Evolutionary conservation across 2,329 filamentous ascomycete genomes (phyloP).

Genomic region (Xylariaceae sp.): DNA sequence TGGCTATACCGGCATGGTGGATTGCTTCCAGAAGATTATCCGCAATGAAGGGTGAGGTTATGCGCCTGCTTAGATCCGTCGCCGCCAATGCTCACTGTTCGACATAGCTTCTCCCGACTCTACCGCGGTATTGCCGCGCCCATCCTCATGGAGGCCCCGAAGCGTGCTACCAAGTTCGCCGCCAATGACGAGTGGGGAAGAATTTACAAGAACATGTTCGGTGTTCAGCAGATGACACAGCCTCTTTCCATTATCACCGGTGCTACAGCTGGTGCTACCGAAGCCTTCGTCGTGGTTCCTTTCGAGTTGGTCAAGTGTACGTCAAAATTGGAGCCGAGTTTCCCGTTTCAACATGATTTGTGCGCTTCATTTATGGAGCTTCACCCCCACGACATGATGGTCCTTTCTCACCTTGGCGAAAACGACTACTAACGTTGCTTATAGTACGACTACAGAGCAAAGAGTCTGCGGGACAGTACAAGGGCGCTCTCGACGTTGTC

Average conservation of each 20-base stretch:
- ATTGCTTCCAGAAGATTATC: slow-evolving; percentile 97
- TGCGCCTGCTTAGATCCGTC: background rate
- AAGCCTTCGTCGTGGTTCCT: slow-evolving; percentile 93
- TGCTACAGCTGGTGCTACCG: slow-evolving; percentile 89
- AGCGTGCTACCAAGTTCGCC: slow-evolving; percentile 93
- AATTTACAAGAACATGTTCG: slow-evolving; percentile 85
- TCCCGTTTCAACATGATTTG: background rate
- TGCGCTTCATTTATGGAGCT: background rate
- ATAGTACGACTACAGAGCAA: slow-evolving; percentile 88
- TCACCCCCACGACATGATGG: background rate
- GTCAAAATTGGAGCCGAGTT: slow-evolving; percentile 6
- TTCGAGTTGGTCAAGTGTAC: slow-evolving; percentile 73
- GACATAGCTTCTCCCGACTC: slow-evolving; percentile 68
- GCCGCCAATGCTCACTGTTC: slow-evolving; percentile 12
- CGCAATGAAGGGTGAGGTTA: slow-evolving; percentile 77
- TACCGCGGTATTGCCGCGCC: slow-evolving; percentile 95
- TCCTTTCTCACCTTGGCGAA: background rate
- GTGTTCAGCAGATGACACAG: slow-evolving; percentile 82
- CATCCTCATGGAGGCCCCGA: slow-evolving; percentile 91
- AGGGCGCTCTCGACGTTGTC: slow-evolving; percentile 73
- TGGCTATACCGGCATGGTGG: slow-evolving; percentile 91
- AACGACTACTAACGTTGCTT: slow-evolving; percentile 6
- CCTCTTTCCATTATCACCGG: slow-evolving; percentile 87
- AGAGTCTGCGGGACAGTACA: slow-evolving; percentile 84
- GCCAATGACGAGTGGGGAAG: slow-evolving; percentile 98